Evolutionary conservation across 768 basidiomycete species (phyloP).

Genomic region (Pisolithus marmoratus): DNA sequence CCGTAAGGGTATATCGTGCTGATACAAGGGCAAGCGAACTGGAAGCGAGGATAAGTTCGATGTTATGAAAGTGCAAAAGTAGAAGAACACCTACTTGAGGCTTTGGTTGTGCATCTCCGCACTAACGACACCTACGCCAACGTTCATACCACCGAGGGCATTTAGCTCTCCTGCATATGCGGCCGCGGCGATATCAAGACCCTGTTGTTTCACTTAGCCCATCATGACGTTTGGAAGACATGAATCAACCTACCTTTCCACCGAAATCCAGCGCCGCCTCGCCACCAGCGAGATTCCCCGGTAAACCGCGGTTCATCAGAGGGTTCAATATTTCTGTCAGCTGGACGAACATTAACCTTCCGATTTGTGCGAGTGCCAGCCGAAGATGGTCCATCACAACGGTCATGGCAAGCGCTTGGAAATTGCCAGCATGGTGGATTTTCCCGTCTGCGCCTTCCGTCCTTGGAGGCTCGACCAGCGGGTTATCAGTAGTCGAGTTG

Average conservation of each 20-base stretch:
- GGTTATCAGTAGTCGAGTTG: conserved; percentile 89
- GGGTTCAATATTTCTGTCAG: conserved; percentile 54
- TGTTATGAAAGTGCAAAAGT: not conserved
- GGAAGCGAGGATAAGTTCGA: not conserved
- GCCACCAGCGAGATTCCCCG: conserved; percentile 72
- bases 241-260: conserved; percentile 37
- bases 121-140: conserved; percentile 78
- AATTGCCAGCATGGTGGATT: conserved; percentile 82
- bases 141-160: conserved; percentile 65
- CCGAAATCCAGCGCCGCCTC: conserved; percentile 82
- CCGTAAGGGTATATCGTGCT: conserved; percentile 70
- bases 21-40: conserved; percentile 84
- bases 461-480: conserved; percentile 74
- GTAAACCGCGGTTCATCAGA: conserved; percentile 67
- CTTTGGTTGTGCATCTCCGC: conserved; percentile 94
- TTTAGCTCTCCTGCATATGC: conserved; percentile 82
- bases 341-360: conserved; percentile 65
- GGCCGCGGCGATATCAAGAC: conserved; percentile 78
- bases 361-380: conserved; percentile 61
- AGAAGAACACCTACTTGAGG: conserved; percentile 59
- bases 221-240: not conserved
- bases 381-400: conserved; percentile 88
- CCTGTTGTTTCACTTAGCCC: conserved; percentile 23
- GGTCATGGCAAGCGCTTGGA: conserved; percentile 83
- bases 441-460: conserved; percentile 40